Percentiles rank a stretch among this genome's conserved stretches.
These are phyloP conservation scores for Tilletia walkeri DNA, from an alignment of 1,284 basidiomycete species.

Conservation along the genomic window DNA sequence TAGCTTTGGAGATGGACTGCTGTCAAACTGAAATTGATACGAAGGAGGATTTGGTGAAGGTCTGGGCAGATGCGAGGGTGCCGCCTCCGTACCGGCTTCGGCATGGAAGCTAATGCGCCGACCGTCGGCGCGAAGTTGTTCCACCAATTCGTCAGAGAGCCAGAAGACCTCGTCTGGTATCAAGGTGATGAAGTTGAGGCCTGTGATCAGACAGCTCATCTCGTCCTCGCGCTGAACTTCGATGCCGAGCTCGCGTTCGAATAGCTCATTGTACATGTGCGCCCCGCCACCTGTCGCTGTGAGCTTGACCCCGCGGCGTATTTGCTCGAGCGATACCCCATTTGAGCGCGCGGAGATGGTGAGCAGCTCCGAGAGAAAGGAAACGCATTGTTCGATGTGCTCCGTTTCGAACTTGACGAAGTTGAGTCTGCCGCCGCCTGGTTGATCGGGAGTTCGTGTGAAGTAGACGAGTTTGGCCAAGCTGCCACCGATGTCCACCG, in stretches of 20 bases:
- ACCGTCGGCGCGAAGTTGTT: not conserved
- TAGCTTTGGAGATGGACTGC: conserved; percentile 71
- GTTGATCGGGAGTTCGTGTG: conserved; percentile 59
- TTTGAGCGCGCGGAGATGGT: conserved; percentile 82
- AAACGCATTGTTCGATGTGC: conserved; percentile 75
- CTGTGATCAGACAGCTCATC: conserved; percentile 97
- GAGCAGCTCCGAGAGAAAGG: conserved; percentile 85
- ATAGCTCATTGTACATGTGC: conserved; percentile 84
- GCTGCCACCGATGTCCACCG: conserved; percentile 76
- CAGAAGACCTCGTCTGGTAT: conserved; percentile 98
- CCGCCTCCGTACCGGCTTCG: not conserved
- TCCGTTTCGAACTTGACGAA: conserved; percentile 96
- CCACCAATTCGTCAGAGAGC: conserved; percentile 94
- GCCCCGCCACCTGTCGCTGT: conserved; percentile 98
- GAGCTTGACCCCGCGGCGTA: conserved; percentile 90
- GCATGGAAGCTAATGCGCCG: not conserved
- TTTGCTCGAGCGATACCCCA: conserved; percentile 80
- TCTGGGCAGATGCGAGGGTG: conserved; percentile 64
- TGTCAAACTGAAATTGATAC: conserved; percentile 81
- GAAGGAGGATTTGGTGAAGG: conserved; percentile 88
- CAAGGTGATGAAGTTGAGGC: conserved; percentile 91
- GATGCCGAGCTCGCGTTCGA: conserved; percentile 73
- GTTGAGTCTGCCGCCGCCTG: conserved; percentile 82
- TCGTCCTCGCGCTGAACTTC: conserved; percentile 88
- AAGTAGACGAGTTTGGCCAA: conserved; percentile 99